phyloP scores from a whole-genome alignment of 495 filamentous ascomycete species.

The Symbiotaphrina buchneri region DNA sequence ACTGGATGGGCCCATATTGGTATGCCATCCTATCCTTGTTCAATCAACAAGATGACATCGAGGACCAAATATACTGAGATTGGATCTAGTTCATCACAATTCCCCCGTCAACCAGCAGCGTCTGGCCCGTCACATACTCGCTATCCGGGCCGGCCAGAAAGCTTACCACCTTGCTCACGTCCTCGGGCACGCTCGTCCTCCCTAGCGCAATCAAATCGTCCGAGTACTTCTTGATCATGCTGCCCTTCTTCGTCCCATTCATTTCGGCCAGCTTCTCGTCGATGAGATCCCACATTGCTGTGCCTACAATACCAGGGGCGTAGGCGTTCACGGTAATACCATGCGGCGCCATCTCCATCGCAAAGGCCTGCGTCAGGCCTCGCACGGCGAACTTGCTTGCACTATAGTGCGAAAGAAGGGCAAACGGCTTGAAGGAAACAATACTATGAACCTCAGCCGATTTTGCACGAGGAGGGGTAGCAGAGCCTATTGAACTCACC shows the following conservation, averaged over 20 bases:
- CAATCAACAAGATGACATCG: too few relatives aligned
- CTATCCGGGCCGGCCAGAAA: constrained; percentile 29
- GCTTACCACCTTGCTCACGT: constrained; percentile 31
- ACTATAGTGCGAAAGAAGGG: constrained; percentile 28
- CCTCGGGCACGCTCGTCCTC: constrained; percentile 28
- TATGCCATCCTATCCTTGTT: too few relatives aligned
- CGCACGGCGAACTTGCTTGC: constrained; percentile 36
- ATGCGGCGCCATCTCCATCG: constrained; percentile 29
- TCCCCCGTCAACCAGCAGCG: constrained; percentile 36
- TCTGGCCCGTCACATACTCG: constrained; percentile 40
- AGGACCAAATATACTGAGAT: too few relatives aligned
- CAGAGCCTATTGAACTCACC: too few relatives aligned
- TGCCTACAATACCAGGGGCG: constrained; percentile 37
- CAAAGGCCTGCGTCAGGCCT: constrained; percentile 31
- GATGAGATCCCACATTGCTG: constrained; percentile 36
- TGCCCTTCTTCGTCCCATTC: constrained; percentile 22
- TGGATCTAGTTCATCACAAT: constrained; percentile 22
- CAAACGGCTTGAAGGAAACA: constrained; percentile 29
- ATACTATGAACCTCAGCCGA: too few relatives aligned
- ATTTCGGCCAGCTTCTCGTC: constrained; percentile 24
- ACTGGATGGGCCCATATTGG: too few relatives aligned
- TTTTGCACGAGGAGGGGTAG: too few relatives aligned
- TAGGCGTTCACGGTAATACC: constrained; percentile 40
- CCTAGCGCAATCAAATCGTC: constrained; percentile 24
- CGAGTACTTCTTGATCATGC: constrained; percentile 22